Percentiles rank a stretch among this genome's conserved stretches.
Evolutionary conservation across 805 yeast genomes (phyloP).

Genomic region (Sugiyamaella marilandica): DNA sequence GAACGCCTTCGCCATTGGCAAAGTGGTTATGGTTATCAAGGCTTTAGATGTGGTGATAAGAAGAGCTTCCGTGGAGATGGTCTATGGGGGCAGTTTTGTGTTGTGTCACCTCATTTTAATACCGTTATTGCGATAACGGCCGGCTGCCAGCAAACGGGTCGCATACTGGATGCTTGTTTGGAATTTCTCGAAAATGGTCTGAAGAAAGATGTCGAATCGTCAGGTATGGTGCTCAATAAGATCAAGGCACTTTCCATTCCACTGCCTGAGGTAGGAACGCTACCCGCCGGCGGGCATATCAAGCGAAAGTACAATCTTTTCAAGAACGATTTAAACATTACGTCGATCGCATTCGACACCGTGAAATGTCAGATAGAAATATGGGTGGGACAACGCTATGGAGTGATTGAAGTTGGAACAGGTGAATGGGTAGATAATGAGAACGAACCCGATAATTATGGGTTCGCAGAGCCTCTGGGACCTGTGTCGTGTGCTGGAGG

Average conservation of each 20-base stretch:
- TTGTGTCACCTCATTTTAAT: slow-evolving; percentile 11
- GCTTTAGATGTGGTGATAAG: slow-evolving; percentile 11
- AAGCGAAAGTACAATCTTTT: neutral
- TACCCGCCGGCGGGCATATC: neutral
- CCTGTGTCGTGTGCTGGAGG: slow-evolving; percentile 5
- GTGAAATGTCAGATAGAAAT: neutral
- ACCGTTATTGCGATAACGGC: slow-evolving; percentile 15
- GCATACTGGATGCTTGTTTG: slow-evolving; percentile 6
- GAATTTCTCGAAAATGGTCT: neutral
- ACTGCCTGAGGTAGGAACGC: neutral
- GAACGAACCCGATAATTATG: neutral
- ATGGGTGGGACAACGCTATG: neutral
- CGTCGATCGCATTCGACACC: slow-evolving; percentile 1
- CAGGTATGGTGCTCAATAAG: neutral
- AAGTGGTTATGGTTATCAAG: slow-evolving; percentile 16
- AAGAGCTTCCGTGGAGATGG: slow-evolving; percentile 16
- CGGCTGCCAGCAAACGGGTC: slow-evolving; percentile 6
- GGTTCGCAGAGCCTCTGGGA: neutral
- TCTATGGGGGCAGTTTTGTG: slow-evolving; percentile 14
- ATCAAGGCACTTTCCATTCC: neutral
- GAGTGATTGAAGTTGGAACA: slow-evolving; percentile 1
- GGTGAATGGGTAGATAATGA: neutral
- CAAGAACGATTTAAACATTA: neutral
- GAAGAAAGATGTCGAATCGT: neutral
- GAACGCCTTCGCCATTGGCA: slow-evolving; percentile 4